Evolutionary conservation across 1,139 yeast species (phyloP).

Genomic region (Suhomyces choctaworum): DNA sequence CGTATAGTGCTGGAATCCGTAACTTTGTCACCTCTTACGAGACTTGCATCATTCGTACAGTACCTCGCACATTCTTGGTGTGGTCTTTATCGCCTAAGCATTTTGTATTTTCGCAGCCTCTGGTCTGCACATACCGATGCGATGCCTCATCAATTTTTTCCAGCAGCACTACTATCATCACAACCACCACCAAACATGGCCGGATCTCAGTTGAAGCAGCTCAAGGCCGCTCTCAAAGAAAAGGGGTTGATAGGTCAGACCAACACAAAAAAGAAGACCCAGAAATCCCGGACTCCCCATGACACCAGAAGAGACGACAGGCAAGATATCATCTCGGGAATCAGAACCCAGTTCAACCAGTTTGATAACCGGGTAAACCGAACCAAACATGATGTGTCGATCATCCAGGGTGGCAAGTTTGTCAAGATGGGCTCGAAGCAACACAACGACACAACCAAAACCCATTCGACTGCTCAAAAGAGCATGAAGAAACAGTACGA

Average conservation of each 20-base stretch:
- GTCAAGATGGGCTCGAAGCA: slow-evolving; percentile 58
- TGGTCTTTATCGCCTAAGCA: too few relatives aligned
- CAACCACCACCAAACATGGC: slow-evolving; percentile 54
- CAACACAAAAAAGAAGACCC: slow-evolving; percentile 55
- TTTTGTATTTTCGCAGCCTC: slow-evolving; percentile 1
- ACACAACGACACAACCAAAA: slow-evolving; percentile 40
- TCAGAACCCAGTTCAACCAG: slow-evolving; percentile 84
- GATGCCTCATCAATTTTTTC: slow-evolving; percentile 4
- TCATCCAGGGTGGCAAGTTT: slow-evolving; percentile 52
- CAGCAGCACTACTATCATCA: not conserved
- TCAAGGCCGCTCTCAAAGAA: slow-evolving; percentile 72
- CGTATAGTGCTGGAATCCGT: too few relatives aligned
- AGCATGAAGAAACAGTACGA: slow-evolving; percentile 69
- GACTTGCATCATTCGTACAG: too few relatives aligned
- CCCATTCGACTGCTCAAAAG: slow-evolving; percentile 78
- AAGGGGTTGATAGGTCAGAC: slow-evolving; percentile 85
- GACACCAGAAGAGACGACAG: slow-evolving; percentile 71
- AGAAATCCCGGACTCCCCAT: slow-evolving; percentile 58
- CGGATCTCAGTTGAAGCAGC: slow-evolving; percentile 83
- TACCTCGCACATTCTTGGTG: too few relatives aligned
- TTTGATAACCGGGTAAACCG: slow-evolving; percentile 78
- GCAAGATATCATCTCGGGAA: slow-evolving; percentile 53
- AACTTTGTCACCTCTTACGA: too few relatives aligned
- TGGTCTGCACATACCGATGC: slow-evolving; percentile 1
- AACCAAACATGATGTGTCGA: slow-evolving; percentile 65